Base-by-base conservation (phyloP, 805 yeast genomes). In the Candida caryicola region DNA sequence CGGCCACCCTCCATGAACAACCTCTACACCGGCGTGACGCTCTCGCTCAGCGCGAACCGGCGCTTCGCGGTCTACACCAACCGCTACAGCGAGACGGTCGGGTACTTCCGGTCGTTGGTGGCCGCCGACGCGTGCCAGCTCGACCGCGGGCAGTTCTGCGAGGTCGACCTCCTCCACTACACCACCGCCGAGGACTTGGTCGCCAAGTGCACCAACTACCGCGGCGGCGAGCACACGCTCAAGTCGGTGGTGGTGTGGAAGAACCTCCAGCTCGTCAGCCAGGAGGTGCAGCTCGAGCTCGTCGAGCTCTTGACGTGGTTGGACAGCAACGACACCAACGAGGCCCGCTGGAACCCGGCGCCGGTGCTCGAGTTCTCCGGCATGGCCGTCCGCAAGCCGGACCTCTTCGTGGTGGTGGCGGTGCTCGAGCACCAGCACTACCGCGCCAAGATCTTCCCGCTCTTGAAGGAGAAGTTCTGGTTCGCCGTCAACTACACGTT, bases 391-490 rank as follows among this genome's bases (percentile, higher is more conserved):
- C 30, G 33, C 5, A 33, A 31, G 29, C 46, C 39, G 27, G 31
- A 29, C 18, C 32, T 41, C 9, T 41, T 40, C 25, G 34, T 40
- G n/a, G 18, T 46, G 8, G 27, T 46, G 5, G 23, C 39, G 19
- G 40, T 44, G 9, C 30, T 44, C 29, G 46, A 39, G 17, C 37
- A 39, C 19, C 31, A 31, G 15, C 8, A 30, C 9, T 29, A 34
- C 16, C 31, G 29, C 7, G 15, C 13, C 18, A 34, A 34, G 37
- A 29, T 46, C 10, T 39, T 39, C 17, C 50, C 37, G 23, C 36
- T 35, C 18, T 34, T 46, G 18, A 44, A 44, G 38, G 46, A 44
- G 35, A 40, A 42, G 37, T 46, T 46, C 33, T 41, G 47, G 45
- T 46, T 46, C 21, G 23, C 44, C 17, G 37, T 42, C 26, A 39